A percentile compares a stretch with the other conserved stretches of the same genome.
Conservation (phyloP, 2,329 filamentous ascomycete genomes). For the Colletotrichum scovillei region DNA sequence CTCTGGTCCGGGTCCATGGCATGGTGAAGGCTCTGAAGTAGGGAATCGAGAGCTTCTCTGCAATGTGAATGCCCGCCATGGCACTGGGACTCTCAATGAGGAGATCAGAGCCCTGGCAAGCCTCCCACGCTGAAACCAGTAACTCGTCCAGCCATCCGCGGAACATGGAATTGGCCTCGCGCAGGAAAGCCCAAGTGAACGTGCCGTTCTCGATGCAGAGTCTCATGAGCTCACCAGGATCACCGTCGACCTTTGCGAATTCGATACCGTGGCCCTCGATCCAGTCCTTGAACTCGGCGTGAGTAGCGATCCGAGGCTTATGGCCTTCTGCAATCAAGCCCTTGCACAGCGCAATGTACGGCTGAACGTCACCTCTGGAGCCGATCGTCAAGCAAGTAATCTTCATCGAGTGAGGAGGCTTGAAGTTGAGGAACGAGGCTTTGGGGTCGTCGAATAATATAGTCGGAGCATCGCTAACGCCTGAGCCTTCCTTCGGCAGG, state of each 20-base stretch:
- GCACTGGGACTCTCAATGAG: constrained; percentile 95
- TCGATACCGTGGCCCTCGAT: constrained; percentile 93
- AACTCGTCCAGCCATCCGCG: constrained; percentile 95
- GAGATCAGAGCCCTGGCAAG: constrained; percentile 88
- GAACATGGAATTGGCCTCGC: constrained; percentile 87
- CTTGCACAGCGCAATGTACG: constrained; percentile 96
- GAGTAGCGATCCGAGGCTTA: constrained; percentile 87
- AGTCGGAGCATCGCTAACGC: constrained; percentile 70
- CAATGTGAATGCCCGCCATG: constrained; percentile 98
- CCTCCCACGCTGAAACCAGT: constrained; percentile 81
- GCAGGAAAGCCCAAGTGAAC: constrained; percentile 92
- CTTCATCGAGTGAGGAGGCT: constrained; percentile 80
- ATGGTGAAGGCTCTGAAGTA: constrained; percentile 99
- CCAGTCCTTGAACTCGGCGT: constrained; percentile 90
- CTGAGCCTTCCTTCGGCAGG: constrained; percentile 58
- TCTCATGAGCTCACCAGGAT: constrained; percentile 93
- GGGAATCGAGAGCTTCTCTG: constrained; percentile 89
- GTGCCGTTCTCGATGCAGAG: constrained; percentile 98
- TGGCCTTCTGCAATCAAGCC: constrained; percentile 90
- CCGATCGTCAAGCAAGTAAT: constrained; percentile 97
- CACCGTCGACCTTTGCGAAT: constrained; percentile 87
- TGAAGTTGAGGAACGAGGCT: constrained; percentile 91
- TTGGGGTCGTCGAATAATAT: constrained; percentile 91
- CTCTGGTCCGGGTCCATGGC: constrained; percentile 96
- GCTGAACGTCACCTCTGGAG: constrained; percentile 94